A percentile compares a stretch with the other conserved stretches of the same genome.
Conservation (phyloP, 1,284 basidiomycete genomes). For the Leccinum griseonigrum region DNA sequence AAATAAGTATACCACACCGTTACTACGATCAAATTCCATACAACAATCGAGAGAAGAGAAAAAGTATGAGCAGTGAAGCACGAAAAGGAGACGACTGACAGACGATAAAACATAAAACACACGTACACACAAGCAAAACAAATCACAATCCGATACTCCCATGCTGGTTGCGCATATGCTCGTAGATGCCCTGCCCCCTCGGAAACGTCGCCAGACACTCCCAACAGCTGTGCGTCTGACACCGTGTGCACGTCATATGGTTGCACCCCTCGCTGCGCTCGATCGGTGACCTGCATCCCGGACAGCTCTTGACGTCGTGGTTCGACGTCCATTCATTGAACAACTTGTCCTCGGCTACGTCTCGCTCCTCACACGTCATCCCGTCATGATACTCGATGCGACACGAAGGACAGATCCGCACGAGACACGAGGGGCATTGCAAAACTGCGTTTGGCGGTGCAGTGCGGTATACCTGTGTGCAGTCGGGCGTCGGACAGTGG, state of each 20-base stretch:
- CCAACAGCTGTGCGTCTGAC: conserved; percentile 76
- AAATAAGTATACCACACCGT: conserved; percentile 6
- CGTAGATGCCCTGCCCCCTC: conserved; percentile 54
- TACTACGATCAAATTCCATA: not conserved
- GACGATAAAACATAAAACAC: conserved; percentile 5
- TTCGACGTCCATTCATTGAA: conserved; percentile 58
- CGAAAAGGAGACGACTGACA: conserved; percentile 10
- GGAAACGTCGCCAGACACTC: conserved; percentile 66
- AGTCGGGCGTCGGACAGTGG: conserved; percentile 75
- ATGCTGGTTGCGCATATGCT: conserved; percentile 52
- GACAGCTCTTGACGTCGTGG: conserved; percentile 69
- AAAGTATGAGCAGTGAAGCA: conserved; percentile 6
- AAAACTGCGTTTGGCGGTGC: conserved; percentile 49
- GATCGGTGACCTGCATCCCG: conserved; percentile 62
- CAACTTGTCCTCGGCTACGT: conserved; percentile 49
- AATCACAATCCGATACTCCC: conserved; percentile 46
- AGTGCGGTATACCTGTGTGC: conserved; percentile 63
- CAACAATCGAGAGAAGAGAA: not conserved
- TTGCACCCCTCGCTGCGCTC: conserved; percentile 72
- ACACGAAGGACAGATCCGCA: conserved; percentile 65
- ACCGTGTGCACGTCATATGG: conserved; percentile 70
- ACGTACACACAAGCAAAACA: not conserved
- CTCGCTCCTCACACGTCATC: conserved; percentile 53
- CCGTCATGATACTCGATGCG: conserved; percentile 66
- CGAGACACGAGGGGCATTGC: conserved; percentile 69